Evolutionary conservation across 1,139 yeast species (phyloP), one percentile per base, ranked within the genome.

Genomic region (Yamadazyma siamensis): DNA sequence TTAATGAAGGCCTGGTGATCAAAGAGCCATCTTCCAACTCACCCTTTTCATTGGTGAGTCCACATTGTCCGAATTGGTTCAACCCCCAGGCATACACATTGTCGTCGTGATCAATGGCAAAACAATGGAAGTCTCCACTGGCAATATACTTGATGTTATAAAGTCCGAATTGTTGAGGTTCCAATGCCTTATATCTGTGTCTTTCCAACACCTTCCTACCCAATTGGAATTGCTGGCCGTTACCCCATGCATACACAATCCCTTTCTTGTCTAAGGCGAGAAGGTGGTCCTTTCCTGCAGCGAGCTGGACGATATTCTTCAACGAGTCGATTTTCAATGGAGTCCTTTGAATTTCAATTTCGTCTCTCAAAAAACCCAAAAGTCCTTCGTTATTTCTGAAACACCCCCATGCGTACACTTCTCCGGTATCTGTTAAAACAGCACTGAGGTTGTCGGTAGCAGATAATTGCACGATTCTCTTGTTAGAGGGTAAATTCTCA

Each of bases 391-490:
- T 88, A 63, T 84, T 83, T 48, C 94, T 77, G 65, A 91, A 91
- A 19, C 96, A 85, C 23, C 99, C 99, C 97, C 98, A 91, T 0
- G 97, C 95, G 59, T 83, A 91, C 10, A 91, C 88, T 28, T 84
- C 88, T 21, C 98, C 98, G 34, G 77, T 80, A 27, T 75, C 80
- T 29, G 81, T 74, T 35, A 94, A 61, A 1, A 77, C 88, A 11
- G 91, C 91, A 34, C 95, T 84, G 40, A 89, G 61, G 47, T 88
- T 89, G 52, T 91, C 98, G 10, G 97, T 84, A 3, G 97, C 96
- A n/a, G 88, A 89, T 23, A 89, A 56, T 49, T 81, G 91, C 11
- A 86, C 85, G 37, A 89, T 77, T 30, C 69, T 77, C 30, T 69
- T 71, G 13, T 54, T 52, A 4, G 54, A 59, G 15, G 95, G 94